Evolutionary conservation across 1,139 yeast species (phyloP), one percentile per base, ranked within the genome.

Genomic region (Blastobotrys arbuscula): DNA sequence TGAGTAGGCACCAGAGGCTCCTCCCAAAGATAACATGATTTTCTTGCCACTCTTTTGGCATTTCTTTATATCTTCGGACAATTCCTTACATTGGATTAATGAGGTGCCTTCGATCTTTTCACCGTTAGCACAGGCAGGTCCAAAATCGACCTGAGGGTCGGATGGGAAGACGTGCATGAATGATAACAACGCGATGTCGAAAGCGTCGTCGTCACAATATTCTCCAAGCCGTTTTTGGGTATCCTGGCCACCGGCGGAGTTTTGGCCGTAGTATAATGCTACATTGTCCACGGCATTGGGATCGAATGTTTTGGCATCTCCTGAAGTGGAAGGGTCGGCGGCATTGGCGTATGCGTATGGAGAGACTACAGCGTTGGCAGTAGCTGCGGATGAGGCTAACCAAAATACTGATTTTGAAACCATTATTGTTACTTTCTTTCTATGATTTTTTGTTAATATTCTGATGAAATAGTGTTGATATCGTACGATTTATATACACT

Each of bases 231-330:
- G 65, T 53, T 78, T 72, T 65, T 89, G 96, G 39, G 78, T 63
- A 87, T 83, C 36, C 46, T 49, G 28, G 50, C 55, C 50, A 15
- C 88, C 88, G 30, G 79, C 84, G 15, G 94, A 81, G 61, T 82
- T 79, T 69, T 89, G 97, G 42, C 97, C 97, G 96, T 96, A 89
- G 68, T 88, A 88, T 15, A 86, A 76, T 26, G 83, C 96, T 12
- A 47, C 33, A 31, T 42, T 42, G 36, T 42, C 18, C 18, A n/a
- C 24, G 4, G 44, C 38, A 18, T 31, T 39, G 47, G 47, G 45
- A 44, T 55, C 52, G 24, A 49, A 42, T 24, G 10, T 36, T 15
- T 16, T 18, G 18, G 3, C 21, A 19, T 18, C 18, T 3, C 21
- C 38, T 10, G 19, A 10, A n/a, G 7, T 16, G 10, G 39, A 19